These are phyloP conservation scores for Fimicolochytrium jonesii DNA, from an alignment of 192 early-diverging fungal species.

Conservation along the genomic window DNA sequence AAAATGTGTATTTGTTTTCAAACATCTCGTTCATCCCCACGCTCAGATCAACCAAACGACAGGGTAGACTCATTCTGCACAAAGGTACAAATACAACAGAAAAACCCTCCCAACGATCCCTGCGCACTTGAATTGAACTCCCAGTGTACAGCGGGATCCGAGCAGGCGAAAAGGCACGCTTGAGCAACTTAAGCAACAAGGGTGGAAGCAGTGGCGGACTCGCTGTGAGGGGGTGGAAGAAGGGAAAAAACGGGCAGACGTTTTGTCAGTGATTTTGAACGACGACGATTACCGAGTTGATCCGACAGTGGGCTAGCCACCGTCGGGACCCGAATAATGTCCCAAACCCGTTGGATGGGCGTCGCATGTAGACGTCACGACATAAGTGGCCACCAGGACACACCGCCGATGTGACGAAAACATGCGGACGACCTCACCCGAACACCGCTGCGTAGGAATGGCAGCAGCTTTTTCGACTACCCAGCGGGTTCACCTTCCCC, in stretches of 20 bases:
- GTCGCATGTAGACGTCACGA: neutral
- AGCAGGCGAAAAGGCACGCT: too few species aligned
- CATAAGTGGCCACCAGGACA: neutral
- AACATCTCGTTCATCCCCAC: too few species aligned
- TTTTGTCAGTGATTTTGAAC: slow-evolving; percentile 10
- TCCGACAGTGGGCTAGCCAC: neutral
- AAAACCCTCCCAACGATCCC: too few species aligned
- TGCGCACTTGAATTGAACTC: too few species aligned
- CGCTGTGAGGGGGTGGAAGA: slow-evolving; percentile 50
- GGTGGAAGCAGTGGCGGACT: slow-evolving; percentile 75
- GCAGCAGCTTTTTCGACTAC: neutral
- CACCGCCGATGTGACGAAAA: neutral
- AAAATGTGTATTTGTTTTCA: too few species aligned
- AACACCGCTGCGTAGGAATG: too few species aligned
- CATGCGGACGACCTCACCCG: too few species aligned
- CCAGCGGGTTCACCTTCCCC: neutral
- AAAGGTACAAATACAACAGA: too few species aligned
- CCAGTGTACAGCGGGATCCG: too few species aligned
- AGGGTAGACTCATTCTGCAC: too few species aligned
- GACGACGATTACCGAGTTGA: slow-evolving; percentile 27
- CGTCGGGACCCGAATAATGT: slow-evolving; percentile 18
- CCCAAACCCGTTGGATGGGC: neutral
- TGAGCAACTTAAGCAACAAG: slow-evolving; percentile 80
- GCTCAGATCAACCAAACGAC: too few species aligned
- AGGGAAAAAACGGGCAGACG: too few species aligned